A percentile compares a stretch with the other conserved stretches of the same genome.
These are phyloP conservation scores for Millerozyma miso DNA, from an alignment of 805 yeast genomes.

Conservation along the genomic window DNA sequence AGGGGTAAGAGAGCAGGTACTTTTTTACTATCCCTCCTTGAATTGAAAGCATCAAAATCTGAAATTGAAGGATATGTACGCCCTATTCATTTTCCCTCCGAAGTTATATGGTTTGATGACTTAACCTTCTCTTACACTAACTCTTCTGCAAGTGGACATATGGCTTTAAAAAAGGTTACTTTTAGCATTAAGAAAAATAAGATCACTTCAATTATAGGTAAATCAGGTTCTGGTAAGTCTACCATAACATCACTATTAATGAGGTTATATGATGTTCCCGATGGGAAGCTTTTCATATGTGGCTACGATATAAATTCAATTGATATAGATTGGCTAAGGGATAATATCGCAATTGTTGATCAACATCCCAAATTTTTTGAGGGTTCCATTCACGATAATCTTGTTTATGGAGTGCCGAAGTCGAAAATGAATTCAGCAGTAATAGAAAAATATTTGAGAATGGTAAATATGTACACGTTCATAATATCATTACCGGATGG, in stretches of 20 bases:
- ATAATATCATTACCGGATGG: conserved; percentile 53
- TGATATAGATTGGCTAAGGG: conserved; percentile 47
- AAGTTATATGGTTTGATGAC: conserved; percentile 37
- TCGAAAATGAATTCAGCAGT: conserved; percentile 18
- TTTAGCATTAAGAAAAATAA: conserved; percentile 44
- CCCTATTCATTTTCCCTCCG: conserved; percentile 16
- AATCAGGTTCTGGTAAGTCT: conserved; percentile 90
- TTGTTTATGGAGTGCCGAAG: conserved; percentile 53
- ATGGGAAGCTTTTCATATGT: conserved; percentile 41
- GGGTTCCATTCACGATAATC: conserved; percentile 69
- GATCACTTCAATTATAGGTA: conserved; percentile 70
- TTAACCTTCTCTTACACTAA: conserved; percentile 45
- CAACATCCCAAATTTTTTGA: conserved; percentile 71
- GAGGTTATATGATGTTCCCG: conserved; percentile 43
- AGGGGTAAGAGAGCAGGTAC: conserved; percentile 76
- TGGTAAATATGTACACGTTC: conserved; percentile 52
- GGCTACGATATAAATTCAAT: conserved; percentile 45
- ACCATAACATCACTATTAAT: conserved; percentile 60
- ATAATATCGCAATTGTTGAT: conserved; percentile 61
- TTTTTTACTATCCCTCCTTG: conserved; percentile 38
- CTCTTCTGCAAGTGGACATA: conserved; percentile 1
- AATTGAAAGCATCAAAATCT: conserved; percentile 24
- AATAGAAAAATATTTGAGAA: conserved; percentile 35
- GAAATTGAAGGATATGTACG: conserved; percentile 35
- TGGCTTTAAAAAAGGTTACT: conserved; percentile 38